Base-by-base conservation (phyloP, 768 basidiomycete species). In the Kwoniella bestiolae region DNA sequence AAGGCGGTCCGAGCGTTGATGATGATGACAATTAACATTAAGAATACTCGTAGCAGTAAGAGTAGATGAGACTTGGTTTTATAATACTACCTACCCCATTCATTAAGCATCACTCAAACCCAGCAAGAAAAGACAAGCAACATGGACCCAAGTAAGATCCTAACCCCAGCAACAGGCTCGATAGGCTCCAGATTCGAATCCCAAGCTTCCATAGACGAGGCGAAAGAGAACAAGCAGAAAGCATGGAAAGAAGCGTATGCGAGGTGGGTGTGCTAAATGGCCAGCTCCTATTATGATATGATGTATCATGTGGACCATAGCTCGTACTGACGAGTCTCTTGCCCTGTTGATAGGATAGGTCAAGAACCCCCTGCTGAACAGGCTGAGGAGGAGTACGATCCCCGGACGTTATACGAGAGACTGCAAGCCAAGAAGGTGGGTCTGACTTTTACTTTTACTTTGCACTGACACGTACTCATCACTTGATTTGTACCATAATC, bases 231-330 rank as follows among this genome's bases (percentile, higher is more conserved):
- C 11, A 77, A 76, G 63, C 74, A 82, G 45, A 70, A 78, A 55
- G 81, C 82, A 67, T 83, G 82, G 82, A 79, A 75, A 59, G 82
- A 75, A 21, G 82, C 83, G 7, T 83, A 83, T 69, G 82, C 68
- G 25, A 74, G 77, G 79, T 80, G 64, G 44, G 77, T 69, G 5
- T 35, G 28, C 12, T 46, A 8, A 16, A 0, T 8, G 18, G 38
- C n/a, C 14, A 5, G 8, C 29, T 52, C 28, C 34, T 7, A 6
- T 35, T 18, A 35, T 41, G 32, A 9, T 23, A 32, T 51, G 4
- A 7, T 26, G n/a, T n/a, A n/a, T n/a, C n/a, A n/a, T n/a, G n/a
- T n/a, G n/a, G n/a, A n/a, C n/a, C n/a, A n/a, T n/a, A n/a, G n/a
- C n/a, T n/a, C n/a, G n/a, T n/a, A 60, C 52, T 70, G 44, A 69